Percentiles rank a stretch among this genome's conserved stretches.
These are phyloP conservation scores for Anisodus tanguticus DNA, from an alignment of 257 asterid genomes.

Conservation along the genomic window DNA sequence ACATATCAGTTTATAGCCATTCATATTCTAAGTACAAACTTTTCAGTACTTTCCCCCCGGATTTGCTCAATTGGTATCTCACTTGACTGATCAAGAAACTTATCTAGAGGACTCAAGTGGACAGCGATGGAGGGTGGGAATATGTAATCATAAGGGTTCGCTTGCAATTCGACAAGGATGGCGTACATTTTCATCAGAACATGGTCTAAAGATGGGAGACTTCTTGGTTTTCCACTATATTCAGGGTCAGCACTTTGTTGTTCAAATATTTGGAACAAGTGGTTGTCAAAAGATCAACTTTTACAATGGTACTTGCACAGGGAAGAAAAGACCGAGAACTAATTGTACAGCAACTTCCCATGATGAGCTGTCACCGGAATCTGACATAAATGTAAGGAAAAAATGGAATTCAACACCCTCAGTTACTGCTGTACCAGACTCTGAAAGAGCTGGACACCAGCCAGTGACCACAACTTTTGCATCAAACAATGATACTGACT, in stretches of 20 bases:
- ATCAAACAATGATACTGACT: slow-evolving; percentile 23
- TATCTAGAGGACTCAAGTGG: slow-evolving; percentile 61
- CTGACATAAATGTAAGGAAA: slow-evolving; percentile 21
- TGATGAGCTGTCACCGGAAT: slow-evolving; percentile 28
- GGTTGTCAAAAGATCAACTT: slow-evolving; percentile 46
- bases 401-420: slow-evolving; percentile 33
- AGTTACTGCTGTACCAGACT: slow-evolving; percentile 33
- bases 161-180: slow-evolving; percentile 68
- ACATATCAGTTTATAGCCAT: slow-evolving; percentile 16
- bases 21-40: slow-evolving; percentile 23
- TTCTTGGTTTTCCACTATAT: slow-evolving; percentile 45
- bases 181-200: slow-evolving; percentile 51
- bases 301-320: background rate
- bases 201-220: slow-evolving; percentile 51
- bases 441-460: slow-evolving; percentile 26
- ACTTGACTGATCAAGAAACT: slow-evolving; percentile 45
- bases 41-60: slow-evolving; percentile 74
- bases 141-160: slow-evolving; percentile 38
- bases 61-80: slow-evolving; percentile 40
- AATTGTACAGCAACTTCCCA: slow-evolving; percentile 25
- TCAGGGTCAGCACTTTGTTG: slow-evolving; percentile 49
- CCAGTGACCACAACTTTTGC: slow-evolving; percentile 10
- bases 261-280: slow-evolving; percentile 47
- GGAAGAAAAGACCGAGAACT: slow-evolving; percentile 31
- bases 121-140: slow-evolving; percentile 45